A percentile compares a stretch with the other conserved stretches of the same genome.
These are phyloP conservation scores for Lachancea waltii DNA, from an alignment of 805 yeast species.

Conservation along the genomic window DNA sequence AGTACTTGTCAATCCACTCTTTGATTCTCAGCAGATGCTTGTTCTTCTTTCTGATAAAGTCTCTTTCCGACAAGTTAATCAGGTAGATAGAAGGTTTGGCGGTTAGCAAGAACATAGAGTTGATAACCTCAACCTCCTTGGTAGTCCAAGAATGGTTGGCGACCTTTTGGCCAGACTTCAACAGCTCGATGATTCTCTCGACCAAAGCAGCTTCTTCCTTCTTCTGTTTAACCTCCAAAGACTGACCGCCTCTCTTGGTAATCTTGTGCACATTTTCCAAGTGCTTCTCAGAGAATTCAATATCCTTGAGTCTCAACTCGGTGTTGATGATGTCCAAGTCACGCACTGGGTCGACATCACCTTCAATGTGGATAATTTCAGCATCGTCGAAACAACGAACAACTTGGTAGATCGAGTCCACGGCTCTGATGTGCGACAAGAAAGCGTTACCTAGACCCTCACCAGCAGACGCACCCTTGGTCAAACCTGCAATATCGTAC, in stretches of 20 bases:
- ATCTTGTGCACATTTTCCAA: slow-evolving; percentile 71
- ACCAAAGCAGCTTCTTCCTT: slow-evolving; percentile 78
- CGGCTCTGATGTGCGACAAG: slow-evolving; percentile 93
- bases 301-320: slow-evolving; percentile 93
- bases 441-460: slow-evolving; percentile 98
- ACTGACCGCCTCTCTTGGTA: slow-evolving; percentile 83
- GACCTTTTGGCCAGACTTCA: slow-evolving; percentile 82
- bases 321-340: slow-evolving; percentile 88
- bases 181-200: slow-evolving; percentile 62
- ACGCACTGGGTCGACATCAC: slow-evolving; percentile 91
- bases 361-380: slow-evolving; percentile 94
- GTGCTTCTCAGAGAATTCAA: slow-evolving; percentile 86
- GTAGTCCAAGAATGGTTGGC: slow-evolving; percentile 82
- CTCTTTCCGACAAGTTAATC: slow-evolving; percentile 83
- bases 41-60: slow-evolving; percentile 82
- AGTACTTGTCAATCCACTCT: slow-evolving; percentile 82
- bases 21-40: slow-evolving; percentile 75
- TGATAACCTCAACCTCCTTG: slow-evolving; percentile 87
- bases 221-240: slow-evolving; percentile 81
- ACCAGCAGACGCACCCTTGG: slow-evolving; percentile 94
- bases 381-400: slow-evolving; percentile 98
- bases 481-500: slow-evolving; percentile 96
- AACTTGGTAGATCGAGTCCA: slow-evolving; percentile 95
- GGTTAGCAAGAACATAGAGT: slow-evolving; percentile 78
- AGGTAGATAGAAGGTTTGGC: slow-evolving; percentile 94